Conservation (phyloP, 2,329 filamentous ascomycete species). For the Ophiostoma angusticollis region DNA sequence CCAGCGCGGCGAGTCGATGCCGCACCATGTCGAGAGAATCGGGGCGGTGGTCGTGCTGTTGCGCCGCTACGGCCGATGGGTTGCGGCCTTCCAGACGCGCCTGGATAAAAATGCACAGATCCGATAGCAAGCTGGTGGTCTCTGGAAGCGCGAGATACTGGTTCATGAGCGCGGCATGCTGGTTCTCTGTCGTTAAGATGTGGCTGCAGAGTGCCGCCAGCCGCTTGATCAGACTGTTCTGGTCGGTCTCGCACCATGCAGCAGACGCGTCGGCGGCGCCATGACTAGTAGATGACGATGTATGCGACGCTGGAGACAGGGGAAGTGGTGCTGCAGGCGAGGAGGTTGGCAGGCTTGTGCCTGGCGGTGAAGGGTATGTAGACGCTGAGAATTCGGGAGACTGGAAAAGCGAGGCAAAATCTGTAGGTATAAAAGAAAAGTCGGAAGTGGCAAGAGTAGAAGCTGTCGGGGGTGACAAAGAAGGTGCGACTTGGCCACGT, state of each 20-base stretch:
- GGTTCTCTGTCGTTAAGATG: conserved; percentile 9
- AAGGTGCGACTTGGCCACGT: not conserved
- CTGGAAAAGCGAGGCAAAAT: too few relatives aligned
- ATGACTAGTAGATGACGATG: too few relatives aligned
- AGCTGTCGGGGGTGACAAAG: not conserved
- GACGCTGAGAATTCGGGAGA: too few relatives aligned
- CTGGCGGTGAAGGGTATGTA: too few relatives aligned
- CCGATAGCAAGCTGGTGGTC: conserved; percentile 8
- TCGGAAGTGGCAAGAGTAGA: too few relatives aligned
- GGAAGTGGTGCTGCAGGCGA: not conserved
- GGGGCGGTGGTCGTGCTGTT: not conserved
- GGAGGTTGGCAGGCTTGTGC: too few relatives aligned
- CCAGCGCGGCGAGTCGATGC: conserved; percentile 20
- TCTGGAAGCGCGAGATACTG: conserved; percentile 9
- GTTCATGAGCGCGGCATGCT: not conserved
- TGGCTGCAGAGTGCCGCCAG: conserved; percentile 13
- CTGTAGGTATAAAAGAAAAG: too few relatives aligned
- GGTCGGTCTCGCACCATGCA: conserved; percentile 11
- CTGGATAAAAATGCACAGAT: conserved; percentile 13
- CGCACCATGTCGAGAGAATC: conserved; percentile 12
- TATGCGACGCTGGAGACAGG: not conserved
- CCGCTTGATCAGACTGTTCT: conserved; percentile 12
- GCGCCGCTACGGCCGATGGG: not conserved
- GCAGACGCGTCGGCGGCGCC: too few relatives aligned
- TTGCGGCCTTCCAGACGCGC: conserved; percentile 10